Percentiles rank a stretch among this genome's conserved stretches.
phyloP scores from a whole-genome alignment of 352 stramenopile species.

The Porosira glacialis region DNA sequence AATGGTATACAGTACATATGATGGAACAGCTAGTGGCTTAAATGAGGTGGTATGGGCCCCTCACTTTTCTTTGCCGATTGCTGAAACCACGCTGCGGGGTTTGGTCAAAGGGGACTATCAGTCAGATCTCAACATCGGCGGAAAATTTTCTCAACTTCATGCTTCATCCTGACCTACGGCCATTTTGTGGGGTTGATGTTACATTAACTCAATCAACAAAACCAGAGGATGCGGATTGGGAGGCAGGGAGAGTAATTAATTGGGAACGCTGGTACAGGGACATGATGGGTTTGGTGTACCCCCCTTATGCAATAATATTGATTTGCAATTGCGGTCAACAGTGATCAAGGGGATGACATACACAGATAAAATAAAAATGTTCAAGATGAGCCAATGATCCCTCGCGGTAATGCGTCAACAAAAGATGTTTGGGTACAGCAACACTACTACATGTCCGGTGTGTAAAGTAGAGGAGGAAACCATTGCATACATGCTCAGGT shows the following conservation, averaged over 20 bases:
- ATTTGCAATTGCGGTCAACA: no score
- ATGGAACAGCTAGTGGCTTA: conserved; percentile 29
- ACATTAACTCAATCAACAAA: not conserved
- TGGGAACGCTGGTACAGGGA: conserved; percentile 21
- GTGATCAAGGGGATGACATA: no score
- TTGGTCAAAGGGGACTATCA: conserved; percentile 15
- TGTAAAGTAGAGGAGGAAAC: no score
- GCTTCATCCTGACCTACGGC: not conserved
- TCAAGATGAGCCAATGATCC: not conserved
- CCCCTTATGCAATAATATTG: conserved; percentile 27
- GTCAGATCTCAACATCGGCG: conserved; percentile 22
- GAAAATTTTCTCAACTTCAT: conserved; percentile 44
- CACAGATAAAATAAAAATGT: not conserved
- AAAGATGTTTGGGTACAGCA: no score
- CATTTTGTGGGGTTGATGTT: conserved; percentile 30
- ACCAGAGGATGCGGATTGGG: not conserved
- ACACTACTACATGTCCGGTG: no score
- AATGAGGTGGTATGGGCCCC: conserved; percentile 35
- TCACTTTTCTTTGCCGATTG: conserved; percentile 28
- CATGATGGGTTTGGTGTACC: conserved; percentile 33
- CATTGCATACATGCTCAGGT: no score
- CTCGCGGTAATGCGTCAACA: not conserved
- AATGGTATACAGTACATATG: conserved; percentile 35
- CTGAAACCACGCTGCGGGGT: conserved; percentile 7
- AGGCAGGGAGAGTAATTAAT: not conserved